Evolutionary conservation across 1,284 basidiomycete genomes (phyloP), one percentile per base, ranked within the genome.

Genomic region (Butyriboletus appendiculatus): DNA sequence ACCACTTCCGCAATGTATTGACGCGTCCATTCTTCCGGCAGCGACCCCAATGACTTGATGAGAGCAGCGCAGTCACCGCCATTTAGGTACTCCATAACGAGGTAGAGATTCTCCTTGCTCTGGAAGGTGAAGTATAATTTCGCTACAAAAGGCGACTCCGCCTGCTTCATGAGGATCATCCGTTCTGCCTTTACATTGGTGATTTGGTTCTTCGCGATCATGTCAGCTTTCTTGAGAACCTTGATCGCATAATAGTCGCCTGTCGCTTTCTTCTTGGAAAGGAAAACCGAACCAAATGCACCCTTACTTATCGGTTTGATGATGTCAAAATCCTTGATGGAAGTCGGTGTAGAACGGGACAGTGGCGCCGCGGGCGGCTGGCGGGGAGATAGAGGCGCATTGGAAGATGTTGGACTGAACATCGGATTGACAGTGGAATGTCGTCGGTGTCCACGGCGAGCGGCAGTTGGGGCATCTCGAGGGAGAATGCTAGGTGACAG

Each of bases 201-300:
- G 73, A 99, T 97, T 74, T 99, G 97, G 77, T 99, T 99, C 83
- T 99, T 99, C 45, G 97, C 94, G 69, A 99, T 98, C 97, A 99
- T 99, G 75, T 99, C 97, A 28, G 95, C 94, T 79, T 99, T 99
- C 76, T 97, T 98, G 63, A 99, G 76, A 33, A 98, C 95, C 75
- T 99, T 99, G 85, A 99, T 97, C 28, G 97, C 97, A 75, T 90
- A 99, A 75, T 98, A 98, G 74, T 99, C 97, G 50, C 97, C 97
- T 1, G 97, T 99, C 5, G 86, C 90, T 63, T 94, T 95, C 81
- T 99, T 99, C 78, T 96, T 97, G 33, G 97, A 94, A 37, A 99
- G 81, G 73, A 97, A 99, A 45, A 99, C 97, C 15, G 95, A 96
- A 14, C 97, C 97, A 67, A 98, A 99, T 2, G 97, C 97, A 50